phyloP scores from a whole-genome alignment of 352 stramenopile genomes.

The Pythium monospermum region DNA sequence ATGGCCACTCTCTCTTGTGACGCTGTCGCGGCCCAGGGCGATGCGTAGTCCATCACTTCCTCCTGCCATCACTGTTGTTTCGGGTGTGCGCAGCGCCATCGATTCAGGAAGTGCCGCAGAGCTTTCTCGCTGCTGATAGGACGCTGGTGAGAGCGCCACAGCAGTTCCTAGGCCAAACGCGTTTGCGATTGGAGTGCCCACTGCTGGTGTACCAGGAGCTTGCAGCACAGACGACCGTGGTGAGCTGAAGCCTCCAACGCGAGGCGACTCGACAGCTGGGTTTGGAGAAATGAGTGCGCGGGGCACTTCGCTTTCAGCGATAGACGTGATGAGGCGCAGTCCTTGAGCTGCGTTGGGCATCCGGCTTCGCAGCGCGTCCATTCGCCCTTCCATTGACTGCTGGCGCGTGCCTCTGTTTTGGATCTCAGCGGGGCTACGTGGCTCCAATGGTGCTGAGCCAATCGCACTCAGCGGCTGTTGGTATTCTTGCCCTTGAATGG shows the following conservation, averaged over 20 bases:
- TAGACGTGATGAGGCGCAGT: conserved; percentile 76
- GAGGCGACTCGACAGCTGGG: conserved; percentile 77
- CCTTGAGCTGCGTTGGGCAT: conserved; percentile 47
- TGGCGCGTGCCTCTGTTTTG: conserved; percentile 67
- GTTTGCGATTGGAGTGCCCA: conserved; percentile 38
- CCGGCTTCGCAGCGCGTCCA: conserved; percentile 17
- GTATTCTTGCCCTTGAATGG: conserved; percentile 63
- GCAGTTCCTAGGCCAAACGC: conserved; percentile 46
- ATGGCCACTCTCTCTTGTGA: conserved; percentile 46
- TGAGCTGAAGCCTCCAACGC: conserved; percentile 68
- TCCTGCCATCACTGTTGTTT: conserved; percentile 24
- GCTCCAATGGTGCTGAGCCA: conserved; percentile 28
- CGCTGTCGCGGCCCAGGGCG: conserved; percentile 62
- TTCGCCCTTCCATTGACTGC: conserved; percentile 21
- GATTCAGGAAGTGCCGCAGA: conserved; percentile 27
- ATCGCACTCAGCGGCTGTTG: conserved; percentile 42
- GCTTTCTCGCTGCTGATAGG: conserved; percentile 78
- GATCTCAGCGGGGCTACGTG: conserved; percentile 72
- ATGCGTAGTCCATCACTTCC: conserved; percentile 61
- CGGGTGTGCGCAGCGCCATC: conserved; percentile 22
- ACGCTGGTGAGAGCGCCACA: conserved; percentile 65
- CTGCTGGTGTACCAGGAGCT: conserved; percentile 57
- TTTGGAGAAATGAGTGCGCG: conserved; percentile 81
- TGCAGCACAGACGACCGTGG: conserved; percentile 71
- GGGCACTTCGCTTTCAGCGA: conserved; percentile 76